Base-by-base conservation (phyloP, 1,284 basidiomycete species). In the Ustanciosporium gigantosporum region DNA sequence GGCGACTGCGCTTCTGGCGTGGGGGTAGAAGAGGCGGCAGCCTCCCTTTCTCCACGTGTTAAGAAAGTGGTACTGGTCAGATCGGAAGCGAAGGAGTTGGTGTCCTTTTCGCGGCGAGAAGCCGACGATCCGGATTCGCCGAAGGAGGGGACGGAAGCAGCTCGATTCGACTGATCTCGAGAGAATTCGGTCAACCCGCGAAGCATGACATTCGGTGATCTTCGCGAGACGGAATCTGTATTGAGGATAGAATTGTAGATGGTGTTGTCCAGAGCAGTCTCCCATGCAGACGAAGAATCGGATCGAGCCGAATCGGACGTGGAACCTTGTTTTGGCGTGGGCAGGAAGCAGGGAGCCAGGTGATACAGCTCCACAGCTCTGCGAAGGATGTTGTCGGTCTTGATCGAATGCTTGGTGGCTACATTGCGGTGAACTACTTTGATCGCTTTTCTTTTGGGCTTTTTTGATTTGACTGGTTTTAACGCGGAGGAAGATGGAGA, bases 341-440 rank as follows among this genome's bases (percentile, higher is more conserved):
- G 74, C 38, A 68, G 67, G 48, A 76, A 77, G 19, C 55, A 57
- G 1, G 67, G 62, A 6, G 72, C 59, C 24, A 73, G 44, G 41
- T 77, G 75, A 48, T 76, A 77, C 39, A 77, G 62, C 35, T 72
- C 55, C 27, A 77, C 64, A 2, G 75, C 75, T 19, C 56, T 51
- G 36, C 74, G 62, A 20, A 77, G 52, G 9, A 66, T 42, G 9
- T 49, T 50, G 37, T 76, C 68, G 29, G 62, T 65, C 36, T 47
- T 46, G 8, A 38, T 24, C 52, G 46, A 41, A 25, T 48, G 46
- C 39, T 43, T 64, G 32, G 36, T 37, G 47, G 48, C 41, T 43
- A 35, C 36, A 37, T 56, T 50, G 23, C 8, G 27, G 17, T n/a
- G 13, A n/a, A 22, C 21, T 23, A 25, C 35, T 5, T 17, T 22